Percentiles rank a stretch among this genome's conserved stretches.
These are phyloP conservation scores for Barnettozyma vustinii DNA, from an alignment of 805 yeast species.

Conservation along the genomic window DNA sequence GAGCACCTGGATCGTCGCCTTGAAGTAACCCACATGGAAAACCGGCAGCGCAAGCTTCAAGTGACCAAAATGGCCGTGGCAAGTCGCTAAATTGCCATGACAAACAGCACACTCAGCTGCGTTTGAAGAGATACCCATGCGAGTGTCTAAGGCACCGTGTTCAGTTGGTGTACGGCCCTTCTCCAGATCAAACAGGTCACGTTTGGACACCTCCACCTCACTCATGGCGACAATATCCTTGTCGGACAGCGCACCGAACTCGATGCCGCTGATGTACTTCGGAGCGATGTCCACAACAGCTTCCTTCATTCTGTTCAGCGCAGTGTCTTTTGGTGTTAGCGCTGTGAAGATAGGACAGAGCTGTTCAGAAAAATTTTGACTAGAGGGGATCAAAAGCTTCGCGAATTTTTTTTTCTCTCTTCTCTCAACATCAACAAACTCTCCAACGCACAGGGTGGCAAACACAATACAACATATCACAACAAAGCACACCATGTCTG, in stretches of 20 bases:
- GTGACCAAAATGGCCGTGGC: conserved; percentile 99
- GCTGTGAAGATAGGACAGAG: background rate
- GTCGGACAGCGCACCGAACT: conserved; percentile 90
- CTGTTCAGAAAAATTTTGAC: background rate
- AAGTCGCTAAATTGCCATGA: conserved; percentile 83
- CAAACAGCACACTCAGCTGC: conserved; percentile 86
- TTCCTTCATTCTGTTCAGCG: conserved; percentile 29
- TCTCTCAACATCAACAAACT: background rate
- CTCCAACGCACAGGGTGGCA: background rate
- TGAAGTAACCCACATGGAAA: conserved; percentile 96
- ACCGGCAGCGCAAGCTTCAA: conserved; percentile 90
- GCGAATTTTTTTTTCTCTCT: conserved; percentile 1
- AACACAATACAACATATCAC: background rate
- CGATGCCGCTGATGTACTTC: conserved; percentile 82
- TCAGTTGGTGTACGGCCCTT: conserved; percentile 78
- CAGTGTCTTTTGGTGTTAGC: background rate
- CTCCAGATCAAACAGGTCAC: conserved; percentile 89
- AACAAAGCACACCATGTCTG: conserved; percentile 6
- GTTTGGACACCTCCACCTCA: conserved; percentile 86
- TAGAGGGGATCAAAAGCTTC: background rate
- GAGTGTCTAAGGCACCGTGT: conserved; percentile 85
- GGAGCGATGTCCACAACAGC: conserved; percentile 71
- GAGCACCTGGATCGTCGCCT: conserved; percentile 78
- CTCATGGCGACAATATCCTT: conserved; percentile 89
- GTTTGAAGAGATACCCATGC: conserved; percentile 92